Evolutionary conservation across 306 rosid species (phyloP), one percentile per base, ranked within the genome.

Genomic region (Cyclanthera cordifolia): DNA sequence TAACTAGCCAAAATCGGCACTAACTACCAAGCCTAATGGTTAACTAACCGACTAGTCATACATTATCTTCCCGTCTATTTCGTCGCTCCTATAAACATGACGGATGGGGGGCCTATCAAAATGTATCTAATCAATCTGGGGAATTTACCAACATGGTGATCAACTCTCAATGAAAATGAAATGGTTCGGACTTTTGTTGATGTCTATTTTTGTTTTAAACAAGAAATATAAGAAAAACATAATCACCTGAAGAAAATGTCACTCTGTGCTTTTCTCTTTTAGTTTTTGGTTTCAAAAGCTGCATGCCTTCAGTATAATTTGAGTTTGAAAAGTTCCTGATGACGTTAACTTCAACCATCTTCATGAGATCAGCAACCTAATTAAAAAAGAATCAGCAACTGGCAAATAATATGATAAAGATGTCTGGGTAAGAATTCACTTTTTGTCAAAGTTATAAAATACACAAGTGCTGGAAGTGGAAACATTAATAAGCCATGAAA

Each of bases 301-400:
- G 46, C 84, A 86, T 79, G 32, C 84, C 95, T 74, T 81, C 80
- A 52, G 53, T 69, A 68, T 82, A 79, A 74, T 85, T 88, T 13
- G 92, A 85, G 73, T 86, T 84, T 27, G 84, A 75, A 74, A 88
- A 88, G 63, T 86, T 82, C 68, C 76, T 83, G 76, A 81, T 73
- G 78, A 80, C 81, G 25, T 76, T 47, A 15, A 73, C 66, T 77
- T 83, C 84, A 12, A 73, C 82, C 78, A 82, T 80, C 63, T 83
- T 82, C 74, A 80, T 43, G 56, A 80, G 74, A 69, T 77, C 81
- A 46, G 79, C 67, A 21, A 79, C 78, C 87, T 77, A 61, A 25
- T 37, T 61, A 61, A 64, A 17, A 20, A 1, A 11, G 21, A 39
- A 19, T 19, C 10, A 71, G 5, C 9, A 24, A 59, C 67, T n/a